These are phyloP conservation scores for Globisporangium camurandrum DNA, from an alignment of 352 stramenopile genomes.

Conservation along the genomic window DNA sequence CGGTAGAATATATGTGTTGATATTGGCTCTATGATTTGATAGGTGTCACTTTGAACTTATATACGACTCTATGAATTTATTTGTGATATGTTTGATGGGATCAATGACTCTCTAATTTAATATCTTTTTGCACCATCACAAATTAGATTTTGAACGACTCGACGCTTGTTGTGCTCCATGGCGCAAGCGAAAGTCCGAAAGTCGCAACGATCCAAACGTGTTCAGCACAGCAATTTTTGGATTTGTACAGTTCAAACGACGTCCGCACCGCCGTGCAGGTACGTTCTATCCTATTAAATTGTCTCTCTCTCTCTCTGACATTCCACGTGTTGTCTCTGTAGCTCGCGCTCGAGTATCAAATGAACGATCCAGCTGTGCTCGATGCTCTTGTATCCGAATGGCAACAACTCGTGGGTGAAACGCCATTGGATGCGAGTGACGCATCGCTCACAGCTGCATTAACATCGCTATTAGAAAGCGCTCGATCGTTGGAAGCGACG, in stretches of 20 bases:
- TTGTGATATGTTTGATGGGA: too few species aligned
- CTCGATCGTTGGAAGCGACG: constrained; percentile 42
- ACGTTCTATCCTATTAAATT: background rate
- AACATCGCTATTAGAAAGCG: constrained; percentile 36
- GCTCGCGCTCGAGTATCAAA: constrained; percentile 64
- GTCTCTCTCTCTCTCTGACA: background rate
- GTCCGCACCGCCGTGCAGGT: constrained; percentile 65
- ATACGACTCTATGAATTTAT: too few species aligned
- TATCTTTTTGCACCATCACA: background rate
- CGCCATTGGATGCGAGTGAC: constrained; percentile 13
- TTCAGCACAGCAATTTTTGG: constrained; percentile 59
- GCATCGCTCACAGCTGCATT: constrained; percentile 34
- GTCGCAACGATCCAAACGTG: constrained; percentile 71
- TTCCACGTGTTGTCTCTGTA: constrained; percentile 14
- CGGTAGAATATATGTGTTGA: too few species aligned
- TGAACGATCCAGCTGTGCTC: constrained; percentile 56
- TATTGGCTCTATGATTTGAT: too few species aligned
- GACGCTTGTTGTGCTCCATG: constrained; percentile 62
- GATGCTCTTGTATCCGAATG: constrained; percentile 49
- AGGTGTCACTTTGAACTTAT: too few species aligned
- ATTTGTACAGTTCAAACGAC: constrained; percentile 56
- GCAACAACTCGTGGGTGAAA: constrained; percentile 15
- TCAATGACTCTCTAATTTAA: background rate
- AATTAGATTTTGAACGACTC: constrained; percentile 46
- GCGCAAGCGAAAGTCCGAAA: constrained; percentile 50